phyloP scores from a whole-genome alignment of 495 filamentous ascomycete species.

The Penicillium coffeae region DNA sequence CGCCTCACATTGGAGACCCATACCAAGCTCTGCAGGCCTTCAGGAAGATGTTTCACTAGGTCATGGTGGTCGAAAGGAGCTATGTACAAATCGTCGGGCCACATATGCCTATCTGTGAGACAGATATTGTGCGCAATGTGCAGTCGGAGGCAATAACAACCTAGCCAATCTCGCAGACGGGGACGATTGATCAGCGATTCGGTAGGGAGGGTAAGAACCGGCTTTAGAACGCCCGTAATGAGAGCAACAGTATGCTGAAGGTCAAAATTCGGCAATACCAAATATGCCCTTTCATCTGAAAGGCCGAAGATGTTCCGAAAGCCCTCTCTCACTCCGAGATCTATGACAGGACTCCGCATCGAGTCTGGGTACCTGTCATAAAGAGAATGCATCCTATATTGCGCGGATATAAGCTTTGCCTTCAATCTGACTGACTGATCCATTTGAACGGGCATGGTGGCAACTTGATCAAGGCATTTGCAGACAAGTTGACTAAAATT shows the following conservation, averaged over 20 bases:
- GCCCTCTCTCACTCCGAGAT: no score
- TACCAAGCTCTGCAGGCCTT: not conserved
- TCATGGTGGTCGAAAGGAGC: not conserved
- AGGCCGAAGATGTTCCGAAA: not conserved
- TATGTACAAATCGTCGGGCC: not conserved
- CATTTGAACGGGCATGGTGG: no score
- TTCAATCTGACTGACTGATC: no score
- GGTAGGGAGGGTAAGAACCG: no score
- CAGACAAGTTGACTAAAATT: no score
- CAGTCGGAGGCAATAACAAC: not conserved
- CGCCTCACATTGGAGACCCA: not conserved
- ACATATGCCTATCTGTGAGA: not conserved
- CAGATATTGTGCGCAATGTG: not conserved
- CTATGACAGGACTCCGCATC: not conserved
- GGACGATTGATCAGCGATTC: not conserved
- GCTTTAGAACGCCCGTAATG: not conserved
- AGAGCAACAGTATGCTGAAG: not conserved
- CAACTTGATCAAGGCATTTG: no score
- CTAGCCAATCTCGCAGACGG: not conserved
- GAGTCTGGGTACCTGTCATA: no score
- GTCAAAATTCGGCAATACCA: not conserved
- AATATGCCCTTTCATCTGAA: not conserved
- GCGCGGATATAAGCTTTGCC: no score
- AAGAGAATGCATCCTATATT: no score
- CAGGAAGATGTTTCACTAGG: not conserved